phyloP scores from a whole-genome alignment of 495 filamentous ascomycete genomes.

The Hypoxylon lenormandii region DNA sequence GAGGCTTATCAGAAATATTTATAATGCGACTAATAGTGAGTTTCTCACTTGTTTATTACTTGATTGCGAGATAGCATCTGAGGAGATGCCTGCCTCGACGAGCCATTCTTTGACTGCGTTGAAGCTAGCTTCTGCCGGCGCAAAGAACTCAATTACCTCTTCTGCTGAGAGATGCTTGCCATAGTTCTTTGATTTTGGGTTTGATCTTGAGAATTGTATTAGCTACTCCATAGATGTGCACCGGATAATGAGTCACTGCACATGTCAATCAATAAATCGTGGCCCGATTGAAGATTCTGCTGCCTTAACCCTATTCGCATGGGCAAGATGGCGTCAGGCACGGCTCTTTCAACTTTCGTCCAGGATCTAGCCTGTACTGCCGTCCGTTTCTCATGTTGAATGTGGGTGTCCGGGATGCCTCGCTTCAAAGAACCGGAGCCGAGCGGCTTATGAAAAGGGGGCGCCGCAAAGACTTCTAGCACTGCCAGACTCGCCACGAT shows the following conservation, averaged over 20 bases:
- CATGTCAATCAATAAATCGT: conserved; percentile 53
- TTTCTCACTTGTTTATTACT: conserved; percentile 43
- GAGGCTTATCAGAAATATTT: conserved; percentile 53
- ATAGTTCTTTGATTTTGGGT: conserved; percentile 67
- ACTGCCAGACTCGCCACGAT: conserved; percentile 27
- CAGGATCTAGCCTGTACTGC: conserved; percentile 62
- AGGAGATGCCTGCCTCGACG: conserved; percentile 62
- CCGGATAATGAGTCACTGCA: conserved; percentile 14
- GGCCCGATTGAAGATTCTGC: conserved; percentile 45
- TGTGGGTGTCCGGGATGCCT: conserved; percentile 41
- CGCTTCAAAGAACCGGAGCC: conserved; percentile 23
- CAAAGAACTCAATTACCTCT: conserved; percentile 65
- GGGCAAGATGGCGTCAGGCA: conserved; percentile 44
- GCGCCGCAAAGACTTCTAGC: conserved; percentile 30
- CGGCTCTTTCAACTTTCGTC: conserved; percentile 47
- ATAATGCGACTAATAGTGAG: not conserved
- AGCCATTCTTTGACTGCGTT: conserved; percentile 65
- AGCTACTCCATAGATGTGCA: conserved; percentile 71
- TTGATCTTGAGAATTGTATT: conserved; percentile 87
- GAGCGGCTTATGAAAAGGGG: conserved; percentile 24
- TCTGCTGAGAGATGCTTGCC: conserved; percentile 64
- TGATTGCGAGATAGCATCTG: conserved; percentile 57
- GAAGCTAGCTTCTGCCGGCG: conserved; percentile 57
- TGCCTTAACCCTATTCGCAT: conserved; percentile 48
- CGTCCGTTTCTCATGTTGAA: conserved; percentile 55